Conservation (phyloP, 176 grass and related monocot species). For the Pharus latifolius region DNA sequence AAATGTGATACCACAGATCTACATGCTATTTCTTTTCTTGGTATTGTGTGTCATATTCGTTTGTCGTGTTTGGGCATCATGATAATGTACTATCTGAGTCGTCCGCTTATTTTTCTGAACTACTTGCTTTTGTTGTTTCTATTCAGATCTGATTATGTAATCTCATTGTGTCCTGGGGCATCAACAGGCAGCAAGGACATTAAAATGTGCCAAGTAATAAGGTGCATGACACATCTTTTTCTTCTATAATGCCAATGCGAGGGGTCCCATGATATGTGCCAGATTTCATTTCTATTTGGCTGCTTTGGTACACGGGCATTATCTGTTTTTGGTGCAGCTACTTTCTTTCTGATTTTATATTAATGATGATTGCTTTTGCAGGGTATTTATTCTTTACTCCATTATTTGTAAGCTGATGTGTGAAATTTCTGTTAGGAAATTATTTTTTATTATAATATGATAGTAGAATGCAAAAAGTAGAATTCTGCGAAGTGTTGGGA, state of each 20-base stretch:
- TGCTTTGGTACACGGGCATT: background rate
- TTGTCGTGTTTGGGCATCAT: background rate
- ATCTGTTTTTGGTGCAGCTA: background rate
- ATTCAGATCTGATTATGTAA: slow-evolving; percentile 45
- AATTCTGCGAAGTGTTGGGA: background rate
- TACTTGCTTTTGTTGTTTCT: background rate
- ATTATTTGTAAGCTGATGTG: too few species aligned
- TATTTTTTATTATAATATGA: background rate
- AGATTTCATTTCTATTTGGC: background rate
- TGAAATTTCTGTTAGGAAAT: background rate
- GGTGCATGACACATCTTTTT: slow-evolving; percentile 19
- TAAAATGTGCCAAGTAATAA: slow-evolving; percentile 28
- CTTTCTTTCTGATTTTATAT: background rate
- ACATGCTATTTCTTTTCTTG: too few species aligned
- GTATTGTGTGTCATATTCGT: too few species aligned
- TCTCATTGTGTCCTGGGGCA: slow-evolving; percentile 49
- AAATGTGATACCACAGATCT: too few species aligned
- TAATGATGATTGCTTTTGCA: background rate
- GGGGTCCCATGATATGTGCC: background rate
- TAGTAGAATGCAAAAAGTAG: background rate
- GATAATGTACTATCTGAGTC: background rate
- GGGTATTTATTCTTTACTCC: background rate
- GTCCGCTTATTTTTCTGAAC: background rate
- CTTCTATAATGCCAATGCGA: background rate
- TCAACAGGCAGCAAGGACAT: slow-evolving; percentile 23